These are phyloP conservation scores for Botrytis sinoallii DNA, from an alignment of 2,329 filamentous ascomycete genomes.

Conservation along the genomic window DNA sequence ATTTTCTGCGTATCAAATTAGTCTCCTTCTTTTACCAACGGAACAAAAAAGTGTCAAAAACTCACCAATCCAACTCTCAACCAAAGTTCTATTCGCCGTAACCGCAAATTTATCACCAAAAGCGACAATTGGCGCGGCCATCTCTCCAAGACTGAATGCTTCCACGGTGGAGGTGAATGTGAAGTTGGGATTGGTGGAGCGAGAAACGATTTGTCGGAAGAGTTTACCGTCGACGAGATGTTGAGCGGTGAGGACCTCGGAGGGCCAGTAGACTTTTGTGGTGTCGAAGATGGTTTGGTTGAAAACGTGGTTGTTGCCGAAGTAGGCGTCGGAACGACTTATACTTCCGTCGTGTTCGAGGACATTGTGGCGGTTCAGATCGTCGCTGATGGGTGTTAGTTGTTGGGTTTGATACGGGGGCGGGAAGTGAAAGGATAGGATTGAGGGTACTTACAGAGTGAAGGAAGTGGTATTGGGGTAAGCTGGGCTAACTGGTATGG, in stretches of 20 bases:
- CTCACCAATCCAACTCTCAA: constrained; percentile 6
- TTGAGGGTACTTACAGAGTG: neutral
- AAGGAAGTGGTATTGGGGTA: constrained; percentile 42
- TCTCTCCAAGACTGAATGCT: constrained; percentile 7
- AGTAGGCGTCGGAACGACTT: constrained; percentile 48
- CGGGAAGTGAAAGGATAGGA: neutral
- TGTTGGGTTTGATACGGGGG: constrained; percentile 28
- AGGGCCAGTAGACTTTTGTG: constrained; percentile 2
- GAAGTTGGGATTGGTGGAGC: neutral
- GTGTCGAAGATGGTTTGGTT: constrained; percentile 46
- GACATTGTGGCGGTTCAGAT: constrained; percentile 5
- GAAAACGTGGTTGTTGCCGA: constrained; percentile 52
- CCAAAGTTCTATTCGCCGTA: neutral
- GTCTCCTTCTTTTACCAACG: accelerated
- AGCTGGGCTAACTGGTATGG: constrained; percentile 43
- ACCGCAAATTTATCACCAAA: constrained; percentile 1
- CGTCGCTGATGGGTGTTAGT: neutral
- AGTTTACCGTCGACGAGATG: constrained; percentile 1
- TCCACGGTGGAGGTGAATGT: neutral
- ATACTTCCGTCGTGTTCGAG: constrained; percentile 8
- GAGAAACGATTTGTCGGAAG: neutral
- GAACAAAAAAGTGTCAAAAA: neutral
- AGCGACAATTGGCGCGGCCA: neutral
- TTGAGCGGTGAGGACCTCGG: neutral
- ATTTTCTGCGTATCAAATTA: neutral